A percentile compares a stretch with the other conserved stretches of the same genome.
Evolutionary conservation across 2,329 filamentous ascomycete species (phyloP).

Genomic region (Lachnellula hyalina): DNA sequence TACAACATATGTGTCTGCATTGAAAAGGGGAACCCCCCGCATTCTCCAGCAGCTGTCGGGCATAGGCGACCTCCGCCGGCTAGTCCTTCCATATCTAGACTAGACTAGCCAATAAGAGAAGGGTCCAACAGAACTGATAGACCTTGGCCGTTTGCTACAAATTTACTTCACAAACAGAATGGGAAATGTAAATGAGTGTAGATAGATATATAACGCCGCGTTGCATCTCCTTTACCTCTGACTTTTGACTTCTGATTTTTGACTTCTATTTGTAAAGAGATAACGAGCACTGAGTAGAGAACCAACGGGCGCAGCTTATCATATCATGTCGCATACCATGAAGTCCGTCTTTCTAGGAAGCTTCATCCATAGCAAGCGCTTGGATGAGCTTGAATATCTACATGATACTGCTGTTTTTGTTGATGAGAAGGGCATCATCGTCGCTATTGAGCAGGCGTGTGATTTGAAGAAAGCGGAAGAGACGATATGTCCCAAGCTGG

Average conservation of each 20-base stretch:
- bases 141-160: background rate
- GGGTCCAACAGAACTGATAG: background rate
- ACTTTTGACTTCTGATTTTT: too few species aligned
- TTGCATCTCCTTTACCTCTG: background rate
- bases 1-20: too few species aligned
- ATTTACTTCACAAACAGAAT: background rate
- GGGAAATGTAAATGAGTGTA: background rate
- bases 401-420: constrained; percentile 44
- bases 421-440: constrained; percentile 46
- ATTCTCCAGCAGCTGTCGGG: background rate
- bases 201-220: background rate
- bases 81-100: background rate
- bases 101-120: background rate
- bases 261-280: too few species aligned
- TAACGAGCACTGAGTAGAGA: background rate
- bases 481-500: constrained; percentile 28
- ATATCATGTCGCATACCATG: background rate
- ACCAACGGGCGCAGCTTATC: background rate
- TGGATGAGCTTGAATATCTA: constrained; percentile 44
- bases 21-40: background rate
- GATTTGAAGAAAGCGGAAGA: constrained; percentile 31
- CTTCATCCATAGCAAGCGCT: constrained; percentile 52
- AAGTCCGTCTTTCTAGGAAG: constrained; percentile 50
- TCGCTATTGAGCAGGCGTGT: constrained; percentile 22
- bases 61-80: background rate